Base-by-base conservation (phyloP, 352 stramenopile species). In the Phytophthora palmivora region DNA sequence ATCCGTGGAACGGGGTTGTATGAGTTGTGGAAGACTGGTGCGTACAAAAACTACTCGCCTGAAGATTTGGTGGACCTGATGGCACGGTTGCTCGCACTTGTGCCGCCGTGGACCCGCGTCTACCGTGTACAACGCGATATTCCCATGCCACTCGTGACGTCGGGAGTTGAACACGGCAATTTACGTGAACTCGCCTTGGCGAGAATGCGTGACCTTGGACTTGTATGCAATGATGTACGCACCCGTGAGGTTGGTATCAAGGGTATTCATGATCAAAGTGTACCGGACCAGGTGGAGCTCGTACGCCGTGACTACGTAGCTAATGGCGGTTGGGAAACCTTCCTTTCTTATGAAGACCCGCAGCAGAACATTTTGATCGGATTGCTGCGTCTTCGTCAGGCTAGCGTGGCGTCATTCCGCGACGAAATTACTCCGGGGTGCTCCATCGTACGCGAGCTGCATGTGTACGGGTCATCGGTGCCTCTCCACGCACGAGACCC, bases 51-150 rank as follows among this genome's bases (percentile, higher is more conserved):
- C 58, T 92, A 92, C 65, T 88, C 82, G 18, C 82, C 82, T 1
- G 78, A 89, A 49, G 82, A 92, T 50, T 72, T 96, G 22, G 87
- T 96, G 30, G 96, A 98, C 66, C 75, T 99, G 18, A 97, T 97
- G 57, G 95, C 95, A 16, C 88, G 87, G 51, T 72, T 98, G 26
- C 79, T 98, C 16, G 90, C 89, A 10, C 83, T 98, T 44, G 93
- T 99, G 12, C 96, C 95, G 47, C 96, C 96, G 1, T 99, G 96
- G 95, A 98, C 94, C 21, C 85, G 95, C 41, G 87, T 98, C 26
- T 98, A 99, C 70, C 81, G 96, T 22, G 98, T 99, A 52, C 96
- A 99, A 57, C 84, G 96, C 21, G 96, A 99, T 72, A 99, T 99
- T 67, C 95, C 96, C 41, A 99, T 99, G 96, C 96, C 96, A n/a